Evolutionary conservation across 2,329 filamentous ascomycete genomes (phyloP).

Genomic region (Falciphora oryzae): DNA sequence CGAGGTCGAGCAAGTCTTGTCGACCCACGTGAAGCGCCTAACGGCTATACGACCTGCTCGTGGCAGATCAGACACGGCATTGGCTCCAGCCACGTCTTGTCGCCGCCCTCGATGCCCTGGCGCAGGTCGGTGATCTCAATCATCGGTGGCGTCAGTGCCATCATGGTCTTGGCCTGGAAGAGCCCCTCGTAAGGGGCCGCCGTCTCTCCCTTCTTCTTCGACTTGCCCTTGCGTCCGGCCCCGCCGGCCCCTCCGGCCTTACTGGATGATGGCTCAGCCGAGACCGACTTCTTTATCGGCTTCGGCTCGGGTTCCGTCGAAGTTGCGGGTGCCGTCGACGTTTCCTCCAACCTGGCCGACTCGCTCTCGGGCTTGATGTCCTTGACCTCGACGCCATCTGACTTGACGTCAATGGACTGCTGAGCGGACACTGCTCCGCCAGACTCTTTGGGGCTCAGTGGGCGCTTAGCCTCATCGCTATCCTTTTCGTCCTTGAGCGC

Average conservation of each 20-base stretch:
- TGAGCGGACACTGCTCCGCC: slow-evolving; percentile 42
- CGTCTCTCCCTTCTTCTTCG: slow-evolving; percentile 2
- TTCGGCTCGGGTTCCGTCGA: neutral
- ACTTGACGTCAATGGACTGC: slow-evolving; percentile 48
- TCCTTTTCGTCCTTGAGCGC: slow-evolving; percentile 34
- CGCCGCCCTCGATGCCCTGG: slow-evolving; percentile 38
- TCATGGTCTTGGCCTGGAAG: slow-evolving; percentile 44
- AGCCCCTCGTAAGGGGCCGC: slow-evolving; percentile 44
- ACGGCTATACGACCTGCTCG: slow-evolving; percentile 35
- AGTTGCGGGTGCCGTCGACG: slow-evolving; percentile 11
- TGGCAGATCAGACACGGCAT: slow-evolving; percentile 46
- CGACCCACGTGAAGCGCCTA: neutral
- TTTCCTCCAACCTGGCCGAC: slow-evolving; percentile 21
- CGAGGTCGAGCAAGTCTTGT: no score
- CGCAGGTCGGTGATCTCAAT: slow-evolving; percentile 49
- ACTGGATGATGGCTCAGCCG: slow-evolving; percentile 16
- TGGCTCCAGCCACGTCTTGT: slow-evolving; percentile 48
- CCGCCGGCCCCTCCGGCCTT: slow-evolving; percentile 15
- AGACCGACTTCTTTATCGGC: neutral
- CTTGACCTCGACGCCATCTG: slow-evolving; percentile 33
- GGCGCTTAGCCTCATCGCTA: slow-evolving; percentile 35
- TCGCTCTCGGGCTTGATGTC: slow-evolving; percentile 27
- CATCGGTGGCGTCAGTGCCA: slow-evolving; percentile 40
- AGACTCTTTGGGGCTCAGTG: slow-evolving; percentile 46
- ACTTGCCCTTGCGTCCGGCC: slow-evolving; percentile 4